Percentiles rank a stretch among this genome's conserved stretches.
Evolutionary conservation across 495 filamentous ascomycete species (phyloP).

Genomic region (Chaetomidium leptoderma): DNA sequence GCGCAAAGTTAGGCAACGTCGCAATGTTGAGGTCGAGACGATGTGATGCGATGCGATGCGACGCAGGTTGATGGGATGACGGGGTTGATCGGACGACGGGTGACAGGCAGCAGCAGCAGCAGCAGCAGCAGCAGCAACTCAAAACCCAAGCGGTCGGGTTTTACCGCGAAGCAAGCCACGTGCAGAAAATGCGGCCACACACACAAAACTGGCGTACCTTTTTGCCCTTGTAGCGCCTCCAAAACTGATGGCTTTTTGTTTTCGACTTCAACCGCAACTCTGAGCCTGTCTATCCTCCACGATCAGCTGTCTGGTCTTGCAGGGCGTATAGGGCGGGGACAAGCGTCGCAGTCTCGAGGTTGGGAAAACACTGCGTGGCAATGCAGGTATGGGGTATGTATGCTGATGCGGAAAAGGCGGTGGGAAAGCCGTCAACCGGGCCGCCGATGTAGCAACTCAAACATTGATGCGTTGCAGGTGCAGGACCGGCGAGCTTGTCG

Average conservation of each 20-base stretch:
- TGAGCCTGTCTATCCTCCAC: not conserved
- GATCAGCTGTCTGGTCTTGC: not conserved
- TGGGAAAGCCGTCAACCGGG: not conserved
- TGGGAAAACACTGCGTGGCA: not conserved
- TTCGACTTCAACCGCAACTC: not conserved
- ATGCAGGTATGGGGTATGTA: not conserved
- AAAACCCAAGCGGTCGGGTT: not conserved
- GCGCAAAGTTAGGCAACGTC: slow-evolving; percentile 4
- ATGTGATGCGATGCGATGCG: not conserved
- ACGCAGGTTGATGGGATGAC: not conserved
- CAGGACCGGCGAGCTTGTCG: not conserved
- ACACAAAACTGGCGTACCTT: not conserved
- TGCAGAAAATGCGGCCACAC: not conserved
- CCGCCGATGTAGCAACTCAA: not conserved
- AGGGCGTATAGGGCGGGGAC: not conserved
- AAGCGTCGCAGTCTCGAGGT: not conserved
- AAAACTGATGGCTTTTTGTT: no score
- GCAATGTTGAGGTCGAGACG: not conserved
- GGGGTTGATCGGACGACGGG: not conserved
- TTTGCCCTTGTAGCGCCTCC: not conserved
- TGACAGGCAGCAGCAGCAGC: no score
- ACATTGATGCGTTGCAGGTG: not conserved
- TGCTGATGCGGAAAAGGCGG: not conserved
- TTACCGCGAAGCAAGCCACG: not conserved
- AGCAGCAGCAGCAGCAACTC: no score